Evolutionary conservation across 2,329 filamentous ascomycete genomes (phyloP), one percentile per base, ranked within the genome.

Genomic region (Cryphonectria japonica): DNA sequence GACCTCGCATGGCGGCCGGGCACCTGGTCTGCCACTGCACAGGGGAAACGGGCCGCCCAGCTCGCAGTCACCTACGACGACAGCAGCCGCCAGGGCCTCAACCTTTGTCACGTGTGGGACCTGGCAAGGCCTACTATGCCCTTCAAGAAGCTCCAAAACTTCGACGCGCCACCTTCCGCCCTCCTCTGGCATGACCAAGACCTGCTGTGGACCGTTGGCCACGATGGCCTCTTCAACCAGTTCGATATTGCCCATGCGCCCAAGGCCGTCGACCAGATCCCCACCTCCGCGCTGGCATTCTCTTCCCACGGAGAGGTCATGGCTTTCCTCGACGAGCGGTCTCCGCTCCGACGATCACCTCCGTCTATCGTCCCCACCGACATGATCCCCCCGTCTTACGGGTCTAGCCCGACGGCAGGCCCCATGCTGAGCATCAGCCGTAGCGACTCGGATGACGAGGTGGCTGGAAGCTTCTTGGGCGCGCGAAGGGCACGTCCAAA

Each of bases 361-460:
- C 59, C 69, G 37, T 63, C 71, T 0, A 67, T 71, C 11, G 82
- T 82, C 5, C 76, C 80, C 2, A 71, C 75, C 65, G 79, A 75
- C 14, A 74, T 57, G 77, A 80, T 37, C 75, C 78, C 43, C 73
- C 70, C 66, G 26, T 82, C 83, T 0, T 86, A 84, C 66, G 82
- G 83, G 70, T 84, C 87, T 0, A 87, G 83, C 67, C 83, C 86
- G 1, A 83, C 80, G 22, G 82, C 83, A n/a, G 46, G 46, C 0
- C 84, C 85, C 6, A 82, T 85, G 75, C 79, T 89, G 32, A 88
- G 85, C 74, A 83, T 87, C 68, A 90, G 87, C 75, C 85, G 85
- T 62, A 91, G 88, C 74, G 89, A 91, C 74, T 91, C 89, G 0
- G 89, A 91, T 75, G 89, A 91, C 73, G 89, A 91, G 67, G 87